Conservation (phyloP, 2,329 filamentous ascomycete species). For the Botrytis cinerea region DNA sequence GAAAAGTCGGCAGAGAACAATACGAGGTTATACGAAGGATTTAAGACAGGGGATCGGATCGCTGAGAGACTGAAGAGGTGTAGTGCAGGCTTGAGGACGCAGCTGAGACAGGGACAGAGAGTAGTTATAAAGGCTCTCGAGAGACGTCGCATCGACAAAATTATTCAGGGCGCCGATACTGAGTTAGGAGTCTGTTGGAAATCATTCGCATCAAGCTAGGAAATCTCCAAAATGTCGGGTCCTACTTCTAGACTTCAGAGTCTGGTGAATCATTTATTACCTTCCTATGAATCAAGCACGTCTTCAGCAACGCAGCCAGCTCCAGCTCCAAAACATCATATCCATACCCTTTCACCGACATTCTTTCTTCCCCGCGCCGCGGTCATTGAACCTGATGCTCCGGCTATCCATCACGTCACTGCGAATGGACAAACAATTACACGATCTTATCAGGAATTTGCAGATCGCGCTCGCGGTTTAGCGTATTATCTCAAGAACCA, state of each 20-base stretch:
- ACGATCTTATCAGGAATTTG: constrained; percentile 77
- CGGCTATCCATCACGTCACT: constrained; percentile 84
- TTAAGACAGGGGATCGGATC: background rate
- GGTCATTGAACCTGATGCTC: constrained; percentile 80
- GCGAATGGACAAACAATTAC: constrained; percentile 72
- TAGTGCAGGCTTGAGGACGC: background rate
- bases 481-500: constrained; percentile 84
- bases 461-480: constrained; percentile 82
- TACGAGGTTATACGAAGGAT: background rate
- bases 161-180: background rate
- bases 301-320: constrained; percentile 23
- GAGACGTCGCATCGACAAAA: background rate
- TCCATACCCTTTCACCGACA: constrained; percentile 82
- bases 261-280: constrained; percentile 57
- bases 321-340: constrained; percentile 43
- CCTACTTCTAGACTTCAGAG: constrained; percentile 61
- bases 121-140: background rate
- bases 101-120: no score
- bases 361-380: constrained; percentile 85
- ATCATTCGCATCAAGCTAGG: background rate
- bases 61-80: background rate
- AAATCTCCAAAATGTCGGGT: constrained; percentile 58
- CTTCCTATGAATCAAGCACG: constrained; percentile 40
- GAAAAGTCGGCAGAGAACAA: background rate
- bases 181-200: background rate